Evolutionary conservation across 768 basidiomycete genomes (phyloP).

Genomic region (Trametes cinnabarina): DNA sequence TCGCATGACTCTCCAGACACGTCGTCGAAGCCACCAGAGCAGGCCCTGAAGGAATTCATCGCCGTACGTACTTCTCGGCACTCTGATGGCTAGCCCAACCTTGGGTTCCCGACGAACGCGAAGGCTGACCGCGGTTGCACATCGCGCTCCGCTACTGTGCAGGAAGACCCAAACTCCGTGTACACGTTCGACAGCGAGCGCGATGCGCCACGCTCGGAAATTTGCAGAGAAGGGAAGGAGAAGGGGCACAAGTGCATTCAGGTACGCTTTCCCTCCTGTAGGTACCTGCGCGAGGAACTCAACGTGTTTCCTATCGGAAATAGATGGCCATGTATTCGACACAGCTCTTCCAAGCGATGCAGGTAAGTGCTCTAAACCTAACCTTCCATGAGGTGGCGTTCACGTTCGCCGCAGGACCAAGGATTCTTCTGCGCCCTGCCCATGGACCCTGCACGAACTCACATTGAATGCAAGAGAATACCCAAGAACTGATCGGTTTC

Average conservation of each 20-base stretch:
- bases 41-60: conserved; percentile 39
- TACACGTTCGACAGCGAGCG: conserved; percentile 67
- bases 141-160: no score
- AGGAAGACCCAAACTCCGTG: conserved; percentile 48
- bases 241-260: conserved; percentile 52
- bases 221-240: conserved; percentile 50
- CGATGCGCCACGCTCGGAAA: conserved; percentile 52
- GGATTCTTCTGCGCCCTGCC: conserved; percentile 72
- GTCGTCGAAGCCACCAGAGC: conserved; percentile 27
- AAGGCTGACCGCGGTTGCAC: not conserved
- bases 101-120: not conserved
- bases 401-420: conserved; percentile 40
- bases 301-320: not conserved
- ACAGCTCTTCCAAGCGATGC: conserved; percentile 67
- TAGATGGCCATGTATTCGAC: conserved; percentile 65
- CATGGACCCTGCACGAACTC: conserved; percentile 59
- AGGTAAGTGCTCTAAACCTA: conserved; percentile 38
- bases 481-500: conserved; percentile 33
- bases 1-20: conserved; percentile 11
- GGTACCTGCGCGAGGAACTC: not conserved
- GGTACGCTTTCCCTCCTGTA: conserved; percentile 35
- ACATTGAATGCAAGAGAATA: conserved; percentile 71
- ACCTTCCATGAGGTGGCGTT: not conserved
- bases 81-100: not conserved
- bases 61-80: conserved; percentile 21